Evolutionary conservation across 2,329 filamentous ascomycete genomes (phyloP).

Genomic region (Aureobasidium sp.): DNA sequence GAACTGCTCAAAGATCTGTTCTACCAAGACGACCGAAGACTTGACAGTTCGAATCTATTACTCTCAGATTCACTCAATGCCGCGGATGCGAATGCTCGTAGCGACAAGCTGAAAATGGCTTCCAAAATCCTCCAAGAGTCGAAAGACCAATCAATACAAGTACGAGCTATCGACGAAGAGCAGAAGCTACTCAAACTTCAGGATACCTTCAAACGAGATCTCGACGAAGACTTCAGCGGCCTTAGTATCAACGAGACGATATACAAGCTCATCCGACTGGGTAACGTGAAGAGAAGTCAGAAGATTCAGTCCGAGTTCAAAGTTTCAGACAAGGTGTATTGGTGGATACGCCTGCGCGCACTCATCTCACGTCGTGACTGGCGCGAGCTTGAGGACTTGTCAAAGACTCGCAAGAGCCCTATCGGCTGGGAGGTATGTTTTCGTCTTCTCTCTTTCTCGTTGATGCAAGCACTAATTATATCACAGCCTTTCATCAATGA

Average conservation of each 20-base stretch:
- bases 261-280: slow-evolving; percentile 75
- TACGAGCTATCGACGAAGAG: slow-evolving; percentile 71
- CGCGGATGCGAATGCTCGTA: slow-evolving; percentile 59
- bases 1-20: slow-evolving; percentile 89
- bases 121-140: slow-evolving; percentile 76
- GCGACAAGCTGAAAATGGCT: slow-evolving; percentile 84
- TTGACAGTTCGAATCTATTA: slow-evolving; percentile 83
- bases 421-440: slow-evolving; percentile 87
- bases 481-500: slow-evolving; percentile 85
- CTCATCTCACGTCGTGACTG: slow-evolving; percentile 86
- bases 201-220: slow-evolving; percentile 76
- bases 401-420: slow-evolving; percentile 70
- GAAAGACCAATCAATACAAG: slow-evolving; percentile 69
- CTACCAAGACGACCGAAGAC: slow-evolving; percentile 88
- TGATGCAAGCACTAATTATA: slow-evolving; percentile 15
- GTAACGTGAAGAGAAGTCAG: slow-evolving; percentile 76
- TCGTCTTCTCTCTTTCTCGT: slow-evolving; percentile 1
- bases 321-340: slow-evolving; percentile 80
- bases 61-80: slow-evolving; percentile 75
- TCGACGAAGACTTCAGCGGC: slow-evolving; percentile 62
- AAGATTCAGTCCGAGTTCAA: slow-evolving; percentile 91
- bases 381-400: slow-evolving; percentile 83
- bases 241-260: slow-evolving; percentile 87
- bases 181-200: slow-evolving; percentile 76
- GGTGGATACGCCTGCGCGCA: slow-evolving; percentile 80